Conservation (phyloP, 441 rosid species). For the Syzygium malaccense region DNA sequence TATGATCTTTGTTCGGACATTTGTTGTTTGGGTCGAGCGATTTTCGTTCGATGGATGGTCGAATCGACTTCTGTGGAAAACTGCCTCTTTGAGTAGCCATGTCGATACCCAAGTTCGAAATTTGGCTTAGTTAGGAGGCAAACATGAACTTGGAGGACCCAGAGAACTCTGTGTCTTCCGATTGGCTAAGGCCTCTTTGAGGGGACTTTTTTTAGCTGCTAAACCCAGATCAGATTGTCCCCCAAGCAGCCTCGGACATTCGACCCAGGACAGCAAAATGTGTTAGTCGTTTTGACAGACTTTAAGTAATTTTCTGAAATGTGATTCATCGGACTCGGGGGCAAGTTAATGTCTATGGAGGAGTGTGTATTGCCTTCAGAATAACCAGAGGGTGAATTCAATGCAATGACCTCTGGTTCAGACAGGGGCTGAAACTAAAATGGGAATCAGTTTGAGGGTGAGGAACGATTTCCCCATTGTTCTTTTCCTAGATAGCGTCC, state of each 20-base stretch:
- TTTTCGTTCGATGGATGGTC: background rate
- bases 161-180: background rate
- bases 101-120: constrained; percentile 22
- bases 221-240: constrained; percentile 13
- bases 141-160: constrained; percentile 13
- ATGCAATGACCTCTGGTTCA: constrained; percentile 34
- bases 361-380: constrained; percentile 20
- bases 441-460: constrained; percentile 24
- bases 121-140: constrained; percentile 62
- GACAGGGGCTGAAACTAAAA: constrained; percentile 39
- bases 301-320: background rate
- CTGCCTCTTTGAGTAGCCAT: constrained; percentile 63
- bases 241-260: constrained; percentile 41
- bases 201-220: constrained; percentile 11
- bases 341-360: background rate
- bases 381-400: constrained; percentile 32
- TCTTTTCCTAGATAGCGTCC: constrained; percentile 23
- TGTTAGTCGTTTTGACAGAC: background rate
- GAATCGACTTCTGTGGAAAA: background rate
- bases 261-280: background rate
- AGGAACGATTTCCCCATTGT: background rate
- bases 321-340: background rate
- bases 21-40: background rate
- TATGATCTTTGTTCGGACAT: background rate
- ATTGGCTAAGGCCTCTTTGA: constrained; percentile 26